Percentiles rank a stretch among this genome's conserved stretches.
phyloP scores from a whole-genome alignment of 306 rosid species.

The Prunus mira region DNA sequence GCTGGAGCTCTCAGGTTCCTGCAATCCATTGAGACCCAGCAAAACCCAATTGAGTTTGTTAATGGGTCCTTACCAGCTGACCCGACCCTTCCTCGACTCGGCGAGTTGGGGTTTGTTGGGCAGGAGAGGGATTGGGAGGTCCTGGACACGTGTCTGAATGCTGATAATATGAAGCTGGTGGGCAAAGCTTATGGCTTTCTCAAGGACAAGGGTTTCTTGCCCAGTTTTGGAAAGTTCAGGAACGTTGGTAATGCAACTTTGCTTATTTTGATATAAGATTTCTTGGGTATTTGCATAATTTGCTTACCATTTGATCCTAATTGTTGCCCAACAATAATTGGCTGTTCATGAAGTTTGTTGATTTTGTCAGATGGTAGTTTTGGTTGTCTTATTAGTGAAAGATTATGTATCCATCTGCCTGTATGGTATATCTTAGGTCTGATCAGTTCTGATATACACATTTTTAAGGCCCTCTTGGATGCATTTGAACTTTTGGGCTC shows the following conservation, averaged over 20 bases:
- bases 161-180: constrained; percentile 95
- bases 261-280: not conserved
- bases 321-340: not conserved
- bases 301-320: not conserved
- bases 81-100: constrained; percentile 40
- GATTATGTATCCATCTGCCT: not conserved
- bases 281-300: not conserved
- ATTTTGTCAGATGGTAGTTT: not conserved
- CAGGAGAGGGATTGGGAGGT: constrained; percentile 92
- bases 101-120: constrained; percentile 52
- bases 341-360: not conserved
- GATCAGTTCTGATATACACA: not conserved
- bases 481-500: not conserved
- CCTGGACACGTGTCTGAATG: constrained; percentile 85
- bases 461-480: not conserved
- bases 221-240: constrained; percentile 86
- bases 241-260: constrained; percentile 53
- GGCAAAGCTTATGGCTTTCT: constrained; percentile 75
- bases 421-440: not conserved
- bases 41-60: constrained; percentile 30
- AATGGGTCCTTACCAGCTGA: constrained; percentile 30
- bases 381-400: too few species aligned
- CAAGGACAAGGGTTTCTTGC: constrained; percentile 71
- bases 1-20: constrained; percentile 74
- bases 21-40: constrained; percentile 43